A percentile compares a stretch with the other conserved stretches of the same genome.
These are phyloP conservation scores for Trifolium dubium DNA, from an alignment of 306 rosid species.

Conservation along the genomic window DNA sequence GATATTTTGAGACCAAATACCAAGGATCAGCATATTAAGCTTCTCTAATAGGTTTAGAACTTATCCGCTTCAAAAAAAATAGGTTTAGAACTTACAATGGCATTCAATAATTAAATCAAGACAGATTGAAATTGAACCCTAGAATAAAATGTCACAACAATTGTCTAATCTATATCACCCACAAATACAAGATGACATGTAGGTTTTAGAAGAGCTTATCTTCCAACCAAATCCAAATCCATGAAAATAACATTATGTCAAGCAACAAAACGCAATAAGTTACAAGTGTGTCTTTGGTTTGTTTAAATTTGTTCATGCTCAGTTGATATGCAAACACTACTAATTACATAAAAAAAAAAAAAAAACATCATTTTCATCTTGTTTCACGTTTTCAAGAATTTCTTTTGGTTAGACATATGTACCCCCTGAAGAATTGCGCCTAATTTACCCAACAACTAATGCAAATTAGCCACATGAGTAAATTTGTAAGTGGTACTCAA, in stretches of 20 bases:
- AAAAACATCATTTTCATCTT: too few species aligned
- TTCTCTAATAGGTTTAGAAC: background rate
- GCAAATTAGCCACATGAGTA: too few species aligned
- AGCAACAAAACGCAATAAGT: constrained; percentile 5
- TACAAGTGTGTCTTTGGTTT: background rate
- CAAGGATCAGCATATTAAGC: constrained; percentile 4
- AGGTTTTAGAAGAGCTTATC: constrained; percentile 19
- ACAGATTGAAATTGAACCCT: constrained; percentile 26
- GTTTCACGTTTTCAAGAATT: constrained; percentile 3
- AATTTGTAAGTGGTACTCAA: too few species aligned
- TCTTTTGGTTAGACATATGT: too few species aligned
- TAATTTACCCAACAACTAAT: too few species aligned
- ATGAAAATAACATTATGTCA: constrained; percentile 9
- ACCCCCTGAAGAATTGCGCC: too few species aligned
- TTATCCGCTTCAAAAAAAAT: too few species aligned
- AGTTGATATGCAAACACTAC: background rate
- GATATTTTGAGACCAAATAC: constrained; percentile 14
- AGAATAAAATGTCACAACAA: background rate
- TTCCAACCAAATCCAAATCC: constrained; percentile 29
- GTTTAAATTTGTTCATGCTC: background rate
- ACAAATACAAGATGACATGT: background rate
- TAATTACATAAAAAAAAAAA: background rate
- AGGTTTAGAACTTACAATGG: background rate
- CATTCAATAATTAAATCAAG: constrained; percentile 22
- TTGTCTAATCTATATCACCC: background rate